Base-by-base conservation (phyloP, 1,284 basidiomycete genomes). In the Fomitopsis palustris region DNA sequence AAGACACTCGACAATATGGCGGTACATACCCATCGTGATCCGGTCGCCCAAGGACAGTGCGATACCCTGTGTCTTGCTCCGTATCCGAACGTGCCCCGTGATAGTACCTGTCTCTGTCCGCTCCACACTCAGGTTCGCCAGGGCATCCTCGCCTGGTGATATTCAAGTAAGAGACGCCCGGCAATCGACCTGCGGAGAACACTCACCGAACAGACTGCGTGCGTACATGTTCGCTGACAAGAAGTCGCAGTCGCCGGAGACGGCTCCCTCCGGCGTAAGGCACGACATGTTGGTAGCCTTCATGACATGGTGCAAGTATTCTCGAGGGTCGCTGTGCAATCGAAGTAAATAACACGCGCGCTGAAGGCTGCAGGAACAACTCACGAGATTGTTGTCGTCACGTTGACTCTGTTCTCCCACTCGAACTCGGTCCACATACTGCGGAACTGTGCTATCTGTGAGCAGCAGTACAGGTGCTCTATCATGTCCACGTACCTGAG, bases 371-470 rank as follows among this genome's bases (percentile, higher is more conserved):
- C n/a, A n/a, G n/a, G n/a, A n/a, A n/a, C n/a, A n/a, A 80, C 86
- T 65, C 74, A 91, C 85, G 85, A 85, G 70, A 95, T 88, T 21
- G 85, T 74, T 45, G 90, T 93, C 67, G 89, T 90, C 59, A 97
- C 93, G 68, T 96, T 96, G 61, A 97, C 95, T 69, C 95, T 86
- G 80, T 98, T 98, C 81, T 97, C 95, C 95, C 95, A 98, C 74
- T 97, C 95, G 67, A 97, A 97, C 75, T 96, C 95, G 53, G 94
- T 97, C 95, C 95, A 96, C 93, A 96, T 96, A 74, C 86, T 92
- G 39, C 95, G 86, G 86, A 96, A 96, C 90, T 94, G 73, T 10
- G 56, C 31, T 42, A 16, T 16, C 12, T 16, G 56, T 42, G 53
- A 43, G 53, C 55, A 42, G 16, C 39, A 54, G 45, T 61, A 37